A percentile compares a stretch with the other conserved stretches of the same genome.
Evolutionary conservation across 768 basidiomycete genomes (phyloP).

Genomic region (Lactifluus pinguis): DNA sequence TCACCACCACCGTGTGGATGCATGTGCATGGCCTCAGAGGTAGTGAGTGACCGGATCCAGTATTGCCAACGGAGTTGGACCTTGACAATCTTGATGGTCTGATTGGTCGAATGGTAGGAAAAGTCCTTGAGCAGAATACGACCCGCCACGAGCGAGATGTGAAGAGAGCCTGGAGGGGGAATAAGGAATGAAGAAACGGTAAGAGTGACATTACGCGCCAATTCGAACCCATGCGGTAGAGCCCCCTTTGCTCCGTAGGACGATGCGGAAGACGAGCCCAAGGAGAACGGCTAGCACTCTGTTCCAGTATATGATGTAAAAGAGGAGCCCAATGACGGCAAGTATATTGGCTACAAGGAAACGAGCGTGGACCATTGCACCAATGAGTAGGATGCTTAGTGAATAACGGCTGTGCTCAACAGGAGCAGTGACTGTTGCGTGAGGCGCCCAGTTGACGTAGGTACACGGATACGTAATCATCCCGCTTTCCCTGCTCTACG

Average conservation of each 20-base stretch:
- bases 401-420: too few species aligned
- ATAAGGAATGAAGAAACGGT: neutral
- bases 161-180: constrained; percentile 61
- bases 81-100: constrained; percentile 76
- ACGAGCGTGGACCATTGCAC: constrained; percentile 44
- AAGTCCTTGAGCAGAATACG: constrained; percentile 84
- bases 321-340: constrained; percentile 43
- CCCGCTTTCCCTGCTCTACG: too few species aligned
- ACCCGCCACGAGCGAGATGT: constrained; percentile 82
- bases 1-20: constrained; percentile 39
- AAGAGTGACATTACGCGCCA: constrained; percentile 35
- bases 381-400: too few species aligned
- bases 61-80: constrained; percentile 89
- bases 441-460: too few species aligned
- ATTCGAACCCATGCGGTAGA: constrained; percentile 82
- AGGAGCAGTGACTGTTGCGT: too few species aligned
- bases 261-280: constrained; percentile 54
- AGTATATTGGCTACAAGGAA: constrained; percentile 58
- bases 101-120: constrained; percentile 85
- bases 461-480: too few species aligned
- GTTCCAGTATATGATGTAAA: constrained; percentile 91
- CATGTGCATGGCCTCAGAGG: constrained; percentile 61
- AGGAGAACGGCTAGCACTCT: constrained; percentile 66
- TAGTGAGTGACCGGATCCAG: constrained; percentile 77
- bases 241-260: constrained; percentile 69